Evolutionary conservation across 1,284 basidiomycete genomes (phyloP), one percentile per base, ranked within the genome.

Genomic region (Pascua sp.): DNA sequence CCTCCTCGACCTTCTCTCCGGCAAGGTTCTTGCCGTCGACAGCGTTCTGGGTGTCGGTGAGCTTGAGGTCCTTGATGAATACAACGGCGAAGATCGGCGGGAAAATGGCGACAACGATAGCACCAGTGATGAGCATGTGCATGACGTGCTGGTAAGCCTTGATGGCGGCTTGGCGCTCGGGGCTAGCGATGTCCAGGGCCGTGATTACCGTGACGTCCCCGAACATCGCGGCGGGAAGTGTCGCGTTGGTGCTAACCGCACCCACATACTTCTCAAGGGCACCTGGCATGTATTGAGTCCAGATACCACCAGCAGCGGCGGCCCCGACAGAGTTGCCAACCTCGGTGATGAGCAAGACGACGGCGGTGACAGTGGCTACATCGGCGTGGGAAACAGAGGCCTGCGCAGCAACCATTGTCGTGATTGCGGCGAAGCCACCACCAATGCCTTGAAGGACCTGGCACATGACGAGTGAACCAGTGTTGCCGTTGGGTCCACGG

Each of bases 361-460:
- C 80, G 0, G 91, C 90, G 5, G 88, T 92, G 53, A 87, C 87
- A 63, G 87, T 85, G 0, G 89, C 90, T 17, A 92, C 85, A 65
- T 92, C 89, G 36, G 78, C 73, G 69, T 90, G 89, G 0, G 85
- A 79, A 2, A 91, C 89, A 11, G 84, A 80, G 4, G 88, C 89
- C 73, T 93, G 91, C 0, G 89, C 86, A 42, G 84, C 86, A 55
- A 91, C 86, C 72, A 88, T 87, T 5, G 83, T 80, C 9, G 85
- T 78, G 48, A 86, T 80, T 1, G 86, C 82, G 1, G 89, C 86
- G 62, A 91, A 83, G 18, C 90, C 91, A 16, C 70, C 73, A 9
- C 80, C 70, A 11, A 73, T 60, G 48, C 75, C 75, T 55, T 76
- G 75, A 16, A 78, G 69, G 24, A 73, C 61, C 58, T 78, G 87